These are phyloP conservation scores for Aureoboletus auriporus DNA, from an alignment of 768 basidiomycete genomes.

Conservation along the genomic window DNA sequence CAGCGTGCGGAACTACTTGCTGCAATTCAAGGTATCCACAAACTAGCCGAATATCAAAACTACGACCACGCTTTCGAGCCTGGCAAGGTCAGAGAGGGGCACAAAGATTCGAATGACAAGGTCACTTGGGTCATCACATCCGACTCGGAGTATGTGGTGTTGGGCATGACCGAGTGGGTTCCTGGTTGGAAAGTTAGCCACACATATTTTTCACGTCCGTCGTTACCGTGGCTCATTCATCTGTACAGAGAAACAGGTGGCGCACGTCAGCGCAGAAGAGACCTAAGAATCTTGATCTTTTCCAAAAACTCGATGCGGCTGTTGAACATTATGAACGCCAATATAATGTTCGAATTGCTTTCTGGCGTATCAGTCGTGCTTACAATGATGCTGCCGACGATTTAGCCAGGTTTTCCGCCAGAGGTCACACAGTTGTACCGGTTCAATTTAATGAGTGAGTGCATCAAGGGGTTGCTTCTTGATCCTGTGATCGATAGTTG, in stretches of 20 bases:
- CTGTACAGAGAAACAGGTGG: slow-evolving; percentile 5
- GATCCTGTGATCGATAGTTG: not conserved
- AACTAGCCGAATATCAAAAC: slow-evolving; percentile 7
- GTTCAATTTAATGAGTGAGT: slow-evolving; percentile 1
- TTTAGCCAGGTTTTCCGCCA: slow-evolving; percentile 7
- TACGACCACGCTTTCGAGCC: no score
- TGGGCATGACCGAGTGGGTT: slow-evolving; percentile 34
- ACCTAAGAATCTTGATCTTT: slow-evolving; percentile 18
- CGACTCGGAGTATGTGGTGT: slow-evolving; percentile 35
- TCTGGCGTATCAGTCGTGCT: slow-evolving; percentile 12
- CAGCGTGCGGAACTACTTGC: slow-evolving; percentile 35
- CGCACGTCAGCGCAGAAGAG: slow-evolving; percentile 4
- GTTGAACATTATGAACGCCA: slow-evolving; percentile 4
- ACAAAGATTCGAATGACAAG: not conserved
- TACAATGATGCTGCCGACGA: slow-evolving; percentile 12
- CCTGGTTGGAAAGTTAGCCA: slow-evolving; percentile 29
- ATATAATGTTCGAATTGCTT: slow-evolving; percentile 7
- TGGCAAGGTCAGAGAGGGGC: not conserved
- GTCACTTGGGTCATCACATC: slow-evolving; percentile 23
- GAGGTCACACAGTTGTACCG: slow-evolving; percentile 1
- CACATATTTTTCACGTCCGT: no score
- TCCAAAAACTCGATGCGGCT: slow-evolving; percentile 6
- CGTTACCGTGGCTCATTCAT: not conserved
- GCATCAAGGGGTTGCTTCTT: not conserved
- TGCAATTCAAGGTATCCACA: slow-evolving; percentile 23